These are phyloP conservation scores for Daldinia eschscholtzii DNA, from an alignment of 2,329 filamentous ascomycete genomes.

Conservation along the genomic window DNA sequence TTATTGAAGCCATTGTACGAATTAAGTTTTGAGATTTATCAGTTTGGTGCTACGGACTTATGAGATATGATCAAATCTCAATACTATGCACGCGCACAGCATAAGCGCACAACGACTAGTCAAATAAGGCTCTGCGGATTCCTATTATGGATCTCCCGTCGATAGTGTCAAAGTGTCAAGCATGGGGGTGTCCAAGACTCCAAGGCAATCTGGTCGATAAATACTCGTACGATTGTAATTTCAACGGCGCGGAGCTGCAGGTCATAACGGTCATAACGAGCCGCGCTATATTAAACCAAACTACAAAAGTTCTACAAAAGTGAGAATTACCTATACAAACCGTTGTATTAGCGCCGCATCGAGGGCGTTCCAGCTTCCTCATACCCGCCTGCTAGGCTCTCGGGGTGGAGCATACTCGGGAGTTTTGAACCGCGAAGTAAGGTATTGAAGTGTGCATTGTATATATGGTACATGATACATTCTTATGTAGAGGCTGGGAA, in stretches of 20 bases:
- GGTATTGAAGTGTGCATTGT: neutral
- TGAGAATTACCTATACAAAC: slow-evolving; percentile 24
- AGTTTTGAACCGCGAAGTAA: slow-evolving; percentile 31
- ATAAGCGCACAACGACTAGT: slow-evolving; percentile 18
- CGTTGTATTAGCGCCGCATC: slow-evolving; percentile 21
- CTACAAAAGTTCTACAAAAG: neutral
- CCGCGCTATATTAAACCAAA: slow-evolving; percentile 25
- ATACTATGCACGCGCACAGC: slow-evolving; percentile 14
- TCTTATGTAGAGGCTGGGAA: slow-evolving; percentile 17
- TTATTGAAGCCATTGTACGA: neutral
- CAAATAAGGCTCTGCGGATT: slow-evolving; percentile 31
- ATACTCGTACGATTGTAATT: slow-evolving; percentile 32
- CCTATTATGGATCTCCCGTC: slow-evolving; percentile 29
- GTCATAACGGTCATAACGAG: slow-evolving; percentile 30
- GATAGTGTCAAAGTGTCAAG: slow-evolving; percentile 14
- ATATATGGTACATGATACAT: neutral
- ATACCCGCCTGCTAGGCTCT: slow-evolving; percentile 12
- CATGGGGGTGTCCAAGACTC: slow-evolving; percentile 9
- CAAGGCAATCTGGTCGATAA: slow-evolving; percentile 4
- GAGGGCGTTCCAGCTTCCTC: neutral
- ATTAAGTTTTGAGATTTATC: slow-evolving; percentile 6
- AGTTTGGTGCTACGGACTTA: slow-evolving; percentile 2
- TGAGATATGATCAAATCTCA: slow-evolving; percentile 31
- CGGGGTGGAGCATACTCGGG: slow-evolving; percentile 33
- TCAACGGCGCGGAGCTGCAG: slow-evolving; percentile 23